Evolutionary conservation across 768 basidiomycete species (phyloP), one percentile per base, ranked within the genome.

Genomic region (Naganishia onofrii): DNA sequence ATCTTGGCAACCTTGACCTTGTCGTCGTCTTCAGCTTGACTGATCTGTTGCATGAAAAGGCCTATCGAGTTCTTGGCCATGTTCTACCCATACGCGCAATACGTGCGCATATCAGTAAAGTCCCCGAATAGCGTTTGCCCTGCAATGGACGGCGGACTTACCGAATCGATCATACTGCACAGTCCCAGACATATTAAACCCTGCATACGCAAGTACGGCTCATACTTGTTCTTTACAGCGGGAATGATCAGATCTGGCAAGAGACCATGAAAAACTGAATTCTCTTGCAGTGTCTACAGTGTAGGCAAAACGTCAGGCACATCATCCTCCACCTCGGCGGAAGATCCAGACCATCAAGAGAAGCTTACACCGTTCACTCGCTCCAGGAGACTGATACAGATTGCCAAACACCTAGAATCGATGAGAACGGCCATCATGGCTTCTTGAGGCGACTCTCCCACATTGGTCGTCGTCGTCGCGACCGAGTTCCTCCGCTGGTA

Each of bases 171-270:
- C 69, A 93, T 86, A 75, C 89, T 92, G 77, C 91, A 92, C 17
- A 94, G 82, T 1, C 92, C 92, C 0, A 96, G 83, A 70, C 88
- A 87, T 68, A 90, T 83, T 13, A 93, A 83, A 0, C 92, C 92
- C 78, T 89, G 88, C 79, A 92, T 90, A 48, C 91, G 85, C 75
- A 94, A 84, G 0, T 85, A 84, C 6, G 90, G 84, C 74, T 95
- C 92, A 17, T 80, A 77, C 81, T 94, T 94, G 65, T 91, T 87
- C 76, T 89, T 88, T 53, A 97, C 91, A 5, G 91, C 87, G 2
- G 95, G 95, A 36, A 96, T 87, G 76, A 97, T 92, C 21, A 99
- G 83, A 74, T 97, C 92, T 12, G 90, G 84, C 79, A 87, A 77
- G 26, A 85, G 80, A 31, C 90, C 89, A 70, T 88, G 86, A 69